A percentile compares a stretch with the other conserved stretches of the same genome.
phyloP scores from a whole-genome alignment of 495 filamentous ascomycete species.

The Patellaria atrata region DNA sequence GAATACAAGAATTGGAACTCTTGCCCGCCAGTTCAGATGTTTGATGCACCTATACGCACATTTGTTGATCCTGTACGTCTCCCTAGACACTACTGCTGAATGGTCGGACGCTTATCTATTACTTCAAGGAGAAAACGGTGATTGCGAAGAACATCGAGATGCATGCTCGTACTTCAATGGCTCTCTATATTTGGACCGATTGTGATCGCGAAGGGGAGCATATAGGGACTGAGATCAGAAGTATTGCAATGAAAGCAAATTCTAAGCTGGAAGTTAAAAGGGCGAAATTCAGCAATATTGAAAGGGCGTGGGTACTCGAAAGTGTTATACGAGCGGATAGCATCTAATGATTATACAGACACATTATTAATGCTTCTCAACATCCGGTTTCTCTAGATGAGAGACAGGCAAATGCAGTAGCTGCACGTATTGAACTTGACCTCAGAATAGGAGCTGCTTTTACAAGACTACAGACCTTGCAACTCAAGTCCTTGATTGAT shows the following conservation, averaged over 20 bases:
- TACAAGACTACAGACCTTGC: constrained; percentile 73
- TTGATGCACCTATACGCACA: constrained; percentile 63
- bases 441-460: constrained; percentile 83
- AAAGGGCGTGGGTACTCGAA: constrained; percentile 53
- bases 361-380: constrained; percentile 74
- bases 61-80: constrained; percentile 44
- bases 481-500: constrained; percentile 50
- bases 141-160: constrained; percentile 74
- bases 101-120: constrained; percentile 11
- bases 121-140: constrained; percentile 51
- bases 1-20: constrained; percentile 65
- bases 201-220: constrained; percentile 97
- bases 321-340: constrained; percentile 9
- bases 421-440: constrained; percentile 83
- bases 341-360: constrained; percentile 30
- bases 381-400: constrained; percentile 68
- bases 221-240: constrained; percentile 84
- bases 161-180: constrained; percentile 53
- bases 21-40: constrained; percentile 63
- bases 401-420: constrained; percentile 72
- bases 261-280: constrained; percentile 60
- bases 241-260: constrained; percentile 64
- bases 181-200: constrained; percentile 94
- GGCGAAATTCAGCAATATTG: constrained; percentile 89
- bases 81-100: not conserved